These are phyloP conservation scores for Paracamarosporium sp. DNA, from an alignment of 2,329 filamentous ascomycete species.

Conservation along the genomic window DNA sequence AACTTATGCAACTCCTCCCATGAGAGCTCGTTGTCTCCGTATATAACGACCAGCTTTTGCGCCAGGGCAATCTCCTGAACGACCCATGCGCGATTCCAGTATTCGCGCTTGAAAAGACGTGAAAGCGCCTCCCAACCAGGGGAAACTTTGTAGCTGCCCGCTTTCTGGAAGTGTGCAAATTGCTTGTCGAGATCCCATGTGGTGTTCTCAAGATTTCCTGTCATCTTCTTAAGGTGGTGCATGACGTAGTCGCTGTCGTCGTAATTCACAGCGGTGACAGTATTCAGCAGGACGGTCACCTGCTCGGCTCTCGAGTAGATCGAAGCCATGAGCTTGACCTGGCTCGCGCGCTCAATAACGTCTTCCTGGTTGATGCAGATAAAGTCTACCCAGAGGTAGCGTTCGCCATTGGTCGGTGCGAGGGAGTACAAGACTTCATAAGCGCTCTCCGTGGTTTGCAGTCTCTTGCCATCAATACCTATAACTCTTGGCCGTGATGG, in stretches of 20 bases:
- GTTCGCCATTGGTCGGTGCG: neutral
- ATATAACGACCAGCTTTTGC: neutral
- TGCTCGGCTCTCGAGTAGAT: neutral
- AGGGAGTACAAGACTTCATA: neutral
- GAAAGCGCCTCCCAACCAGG: neutral
- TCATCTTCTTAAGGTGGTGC: neutral
- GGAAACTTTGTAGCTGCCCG: neutral
- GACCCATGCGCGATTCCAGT: constrained; percentile 1
- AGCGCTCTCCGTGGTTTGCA: neutral
- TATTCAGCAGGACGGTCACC: neutral
- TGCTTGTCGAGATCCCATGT: neutral
- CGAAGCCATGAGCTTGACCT: neutral
- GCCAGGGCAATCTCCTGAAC: constrained; percentile 1
- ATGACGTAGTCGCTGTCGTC: neutral
- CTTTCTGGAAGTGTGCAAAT: neutral
- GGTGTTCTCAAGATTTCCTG: neutral
- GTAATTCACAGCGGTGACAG: neutral
- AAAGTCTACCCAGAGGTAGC: neutral
- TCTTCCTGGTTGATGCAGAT: constrained; percentile 2
- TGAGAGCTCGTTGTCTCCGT: neutral
- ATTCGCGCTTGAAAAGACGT: neutral
- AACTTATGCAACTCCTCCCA: neutral
- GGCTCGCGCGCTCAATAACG: neutral
- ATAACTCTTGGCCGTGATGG: neutral
- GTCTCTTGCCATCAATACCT: neutral